Evolutionary conservation across 2,329 filamentous ascomycete species (phyloP), one percentile per base, ranked within the genome.

Genomic region (Aspergillus jensenii): DNA sequence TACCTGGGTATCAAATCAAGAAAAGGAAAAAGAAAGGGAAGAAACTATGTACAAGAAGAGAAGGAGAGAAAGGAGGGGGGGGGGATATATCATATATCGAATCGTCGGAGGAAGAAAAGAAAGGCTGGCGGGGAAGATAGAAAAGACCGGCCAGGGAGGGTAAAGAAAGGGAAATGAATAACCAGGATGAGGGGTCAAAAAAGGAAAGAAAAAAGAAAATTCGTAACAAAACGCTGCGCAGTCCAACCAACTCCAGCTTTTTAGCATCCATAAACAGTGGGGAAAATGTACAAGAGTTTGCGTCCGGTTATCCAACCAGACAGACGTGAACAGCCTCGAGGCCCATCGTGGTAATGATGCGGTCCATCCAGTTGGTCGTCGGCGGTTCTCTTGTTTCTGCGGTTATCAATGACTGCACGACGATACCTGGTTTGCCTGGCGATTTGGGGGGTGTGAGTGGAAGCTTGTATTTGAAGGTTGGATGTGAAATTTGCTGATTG

Each of bases 281-380:
- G 33, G 40, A 39, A 37, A 48, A 14, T 21, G 3, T 4, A 47
- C 27, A 40, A 25, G 19, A 12, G 21, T 41, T 44, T 41, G 37
- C 14, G 15, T 17, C 14, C 15, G 21, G 7, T 35, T 51, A 62
- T 33, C 58, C 59, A 21, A 65, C 46, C 27, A 68, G 31, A n/a
- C 51, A 59, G 5, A 68, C 54, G 15, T 62, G 61, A 14, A 68
- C 65, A 3, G 62, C 66, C 41, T 63, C 65, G 55, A 68, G 52
- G 2, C 67, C 67, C 65, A 67, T 67, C 2, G 65, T 66, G 14
- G 59, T 62, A 14, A 61, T 55, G 39, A 68, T 56, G 14, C 59
- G 64, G 31, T 68, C 67, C 67, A 68, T 67, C 67, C 65, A 67
- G 46, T 67, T 61, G 2, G 64, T 62, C 2, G 62, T 65, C 0